phyloP scores from a whole-genome alignment of 192 early-diverging fungal genomes.

The Umbelopsis sp. region DNA sequence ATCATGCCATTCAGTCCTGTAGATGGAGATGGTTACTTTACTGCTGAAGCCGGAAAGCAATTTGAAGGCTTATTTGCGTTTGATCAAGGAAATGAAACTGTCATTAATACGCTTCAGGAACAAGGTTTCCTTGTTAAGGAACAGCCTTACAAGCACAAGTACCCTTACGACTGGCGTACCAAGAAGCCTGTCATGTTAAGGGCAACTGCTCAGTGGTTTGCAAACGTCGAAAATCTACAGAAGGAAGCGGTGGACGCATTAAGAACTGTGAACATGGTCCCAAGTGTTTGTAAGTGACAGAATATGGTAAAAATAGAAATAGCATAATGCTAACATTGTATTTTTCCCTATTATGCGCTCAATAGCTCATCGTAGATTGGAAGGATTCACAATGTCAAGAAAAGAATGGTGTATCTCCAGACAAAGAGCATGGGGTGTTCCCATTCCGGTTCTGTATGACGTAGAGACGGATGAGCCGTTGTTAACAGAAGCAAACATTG shows the following conservation, averaged over 20 bases:
- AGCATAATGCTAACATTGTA: not conserved
- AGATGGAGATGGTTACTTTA: constrained; percentile 68
- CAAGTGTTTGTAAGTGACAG: constrained; percentile 47
- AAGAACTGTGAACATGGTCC: constrained; percentile 57
- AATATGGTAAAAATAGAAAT: too few relatives aligned
- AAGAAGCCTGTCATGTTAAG: constrained; percentile 80
- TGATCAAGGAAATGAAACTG: constrained; percentile 55
- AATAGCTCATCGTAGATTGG: constrained; percentile 54
- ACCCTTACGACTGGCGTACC: constrained; percentile 86
- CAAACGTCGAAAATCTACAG: constrained; percentile 66
- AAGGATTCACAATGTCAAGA: constrained; percentile 66
- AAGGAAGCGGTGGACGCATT: constrained; percentile 59
- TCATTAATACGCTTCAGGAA: constrained; percentile 53
- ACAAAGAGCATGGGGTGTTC: constrained; percentile 82
- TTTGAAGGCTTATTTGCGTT: constrained; percentile 66
- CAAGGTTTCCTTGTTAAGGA: constrained; percentile 48
- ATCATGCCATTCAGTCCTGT: constrained; percentile 72
- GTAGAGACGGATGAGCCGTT: constrained; percentile 60
- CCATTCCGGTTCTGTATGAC: constrained; percentile 78
- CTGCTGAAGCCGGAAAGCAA: constrained; percentile 60
- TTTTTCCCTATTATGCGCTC: not conserved
- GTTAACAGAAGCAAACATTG: constrained; percentile 62
- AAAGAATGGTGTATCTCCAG: constrained; percentile 86
- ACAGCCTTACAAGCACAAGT: constrained; percentile 66
- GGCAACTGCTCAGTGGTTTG: constrained; percentile 86